Conservation (phyloP, 208 protist genomes). For the Novymonas esmeraldas region DNA sequence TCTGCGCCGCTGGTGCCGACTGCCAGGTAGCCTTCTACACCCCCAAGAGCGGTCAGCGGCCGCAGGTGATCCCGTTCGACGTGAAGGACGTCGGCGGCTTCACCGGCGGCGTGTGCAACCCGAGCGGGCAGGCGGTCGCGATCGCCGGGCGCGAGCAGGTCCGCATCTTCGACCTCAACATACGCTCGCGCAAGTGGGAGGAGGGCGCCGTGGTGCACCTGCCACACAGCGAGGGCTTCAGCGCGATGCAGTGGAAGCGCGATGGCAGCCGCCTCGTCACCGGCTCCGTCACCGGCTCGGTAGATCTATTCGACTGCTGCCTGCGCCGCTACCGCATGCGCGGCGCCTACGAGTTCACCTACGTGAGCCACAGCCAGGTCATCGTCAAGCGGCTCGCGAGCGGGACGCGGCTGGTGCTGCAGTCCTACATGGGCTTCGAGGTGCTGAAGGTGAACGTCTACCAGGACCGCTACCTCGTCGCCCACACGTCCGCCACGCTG, state of each 20-base stretch:
- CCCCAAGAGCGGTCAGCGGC: conserved; percentile 72
- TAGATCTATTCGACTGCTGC: conserved; percentile 97
- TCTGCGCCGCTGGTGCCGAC: conserved; percentile 92
- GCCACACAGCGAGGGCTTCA: conserved; percentile 93
- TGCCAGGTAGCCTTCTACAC: conserved; percentile 94
- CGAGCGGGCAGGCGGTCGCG: conserved; percentile 93
- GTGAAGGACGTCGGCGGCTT: conserved; percentile 91
- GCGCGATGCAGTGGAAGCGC: conserved; percentile 91
- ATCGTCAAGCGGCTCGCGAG: conserved; percentile 96
- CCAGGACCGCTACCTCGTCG: conserved; percentile 96
- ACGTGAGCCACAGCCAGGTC: conserved; percentile 96
- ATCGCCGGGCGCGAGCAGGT: conserved; percentile 90
- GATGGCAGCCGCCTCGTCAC: conserved; percentile 95
- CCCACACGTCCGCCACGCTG: conserved; percentile 94
- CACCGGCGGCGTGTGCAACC: conserved; percentile 90
- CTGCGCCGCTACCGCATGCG: conserved; percentile 94
- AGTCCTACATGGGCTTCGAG: conserved; percentile 95
- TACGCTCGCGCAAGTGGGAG: conserved; percentile 93
- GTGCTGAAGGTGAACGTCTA: conserved; percentile 97
- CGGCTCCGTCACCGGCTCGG: conserved; percentile 91
- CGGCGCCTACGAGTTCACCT: conserved; percentile 98
- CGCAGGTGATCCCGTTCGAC: conserved; percentile 91
- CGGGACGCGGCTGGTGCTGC: conserved; percentile 92
- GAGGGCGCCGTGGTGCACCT: conserved; percentile 82
- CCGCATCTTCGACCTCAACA: conserved; percentile 94